Evolutionary conservation across 2,329 filamentous ascomycete genomes (phyloP).

Genomic region (Mariannaea elegans): DNA sequence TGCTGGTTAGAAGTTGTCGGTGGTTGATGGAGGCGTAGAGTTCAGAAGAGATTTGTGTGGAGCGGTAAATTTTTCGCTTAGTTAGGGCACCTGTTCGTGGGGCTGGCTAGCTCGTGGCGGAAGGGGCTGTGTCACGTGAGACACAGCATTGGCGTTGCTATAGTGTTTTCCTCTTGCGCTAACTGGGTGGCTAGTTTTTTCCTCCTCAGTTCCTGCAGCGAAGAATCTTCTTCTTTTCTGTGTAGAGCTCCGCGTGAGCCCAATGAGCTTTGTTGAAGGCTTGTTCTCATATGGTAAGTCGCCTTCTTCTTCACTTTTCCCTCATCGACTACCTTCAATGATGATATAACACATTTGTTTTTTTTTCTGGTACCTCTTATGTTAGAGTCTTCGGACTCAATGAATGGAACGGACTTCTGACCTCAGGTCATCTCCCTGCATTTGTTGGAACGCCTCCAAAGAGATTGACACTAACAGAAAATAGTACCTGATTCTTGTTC

Average conservation of each 20-base stretch:
- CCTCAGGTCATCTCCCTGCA: slow-evolving; percentile 28
- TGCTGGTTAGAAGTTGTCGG: slow-evolving; percentile 42
- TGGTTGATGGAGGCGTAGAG: slow-evolving; percentile 37
- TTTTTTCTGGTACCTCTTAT: slow-evolving; percentile 99
- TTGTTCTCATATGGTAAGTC: slow-evolving; percentile 46
- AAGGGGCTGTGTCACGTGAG: slow-evolving; percentile 25
- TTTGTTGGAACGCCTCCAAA: slow-evolving; percentile 14
- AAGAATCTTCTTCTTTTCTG: slow-evolving; percentile 19
- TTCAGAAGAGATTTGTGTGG: slow-evolving; percentile 49
- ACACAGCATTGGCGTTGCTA: slow-evolving; percentile 7
- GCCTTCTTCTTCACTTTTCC: slow-evolving; percentile 6
- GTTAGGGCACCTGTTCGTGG: slow-evolving; percentile 52
- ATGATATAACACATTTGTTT: slow-evolving; percentile 74
- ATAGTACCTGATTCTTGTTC: slow-evolving; percentile 8
- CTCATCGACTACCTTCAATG: slow-evolving; percentile 58
- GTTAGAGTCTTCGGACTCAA: slow-evolving; percentile 75
- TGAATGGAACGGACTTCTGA: slow-evolving; percentile 94
- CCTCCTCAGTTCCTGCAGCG: background rate
- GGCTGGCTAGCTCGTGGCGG: background rate
- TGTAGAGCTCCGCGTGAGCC: background rate
- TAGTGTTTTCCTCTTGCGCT: slow-evolving; percentile 31
- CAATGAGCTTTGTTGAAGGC: background rate
- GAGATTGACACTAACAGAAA: slow-evolving; percentile 29
- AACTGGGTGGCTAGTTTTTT: background rate
- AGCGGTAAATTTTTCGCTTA: slow-evolving; percentile 54